Conservation (phyloP, 2,329 filamentous ascomycete species). For the Aurifilum marmelostoma region DNA sequence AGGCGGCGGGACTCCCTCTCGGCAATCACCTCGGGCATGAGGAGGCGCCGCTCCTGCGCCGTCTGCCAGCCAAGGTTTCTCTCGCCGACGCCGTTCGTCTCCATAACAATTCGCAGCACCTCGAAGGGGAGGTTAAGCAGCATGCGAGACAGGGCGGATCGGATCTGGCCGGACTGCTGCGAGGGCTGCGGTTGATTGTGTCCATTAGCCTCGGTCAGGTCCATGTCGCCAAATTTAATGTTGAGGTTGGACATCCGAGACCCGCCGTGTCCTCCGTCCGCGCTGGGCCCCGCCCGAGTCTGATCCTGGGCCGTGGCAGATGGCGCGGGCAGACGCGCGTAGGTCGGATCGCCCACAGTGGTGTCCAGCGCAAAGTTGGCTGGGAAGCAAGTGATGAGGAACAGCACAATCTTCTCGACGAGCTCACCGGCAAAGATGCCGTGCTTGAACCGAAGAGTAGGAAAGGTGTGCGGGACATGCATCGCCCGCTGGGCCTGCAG, state of each 20-base stretch:
- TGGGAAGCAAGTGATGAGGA: constrained; percentile 55
- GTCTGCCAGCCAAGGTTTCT: constrained; percentile 55
- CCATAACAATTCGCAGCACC: constrained; percentile 67
- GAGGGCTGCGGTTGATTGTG: constrained; percentile 41
- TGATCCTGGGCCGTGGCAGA: background rate
- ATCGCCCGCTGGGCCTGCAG: constrained; percentile 31
- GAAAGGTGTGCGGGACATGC: constrained; percentile 20
- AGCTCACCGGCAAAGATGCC: constrained; percentile 49
- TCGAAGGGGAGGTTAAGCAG: constrained; percentile 72
- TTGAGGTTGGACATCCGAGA: constrained; percentile 32
- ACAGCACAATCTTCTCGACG: constrained; percentile 51
- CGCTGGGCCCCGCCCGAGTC: background rate
- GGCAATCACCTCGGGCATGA: constrained; percentile 53
- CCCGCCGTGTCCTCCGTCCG: background rate
- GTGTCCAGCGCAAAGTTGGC: constrained; percentile 57
- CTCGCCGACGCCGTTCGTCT: constrained; percentile 57
- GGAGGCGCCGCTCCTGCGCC: constrained; percentile 49
- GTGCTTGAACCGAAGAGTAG: constrained; percentile 39
- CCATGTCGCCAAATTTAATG: constrained; percentile 39
- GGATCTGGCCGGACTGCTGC: constrained; percentile 37
- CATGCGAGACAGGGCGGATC: constrained; percentile 64
- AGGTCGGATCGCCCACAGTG: constrained; percentile 36
- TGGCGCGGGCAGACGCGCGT: constrained; percentile 34
- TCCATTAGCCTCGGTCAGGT: constrained; percentile 38
- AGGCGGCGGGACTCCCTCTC: constrained; percentile 62